A percentile compares a stretch with the other conserved stretches of the same genome.
Evolutionary conservation across 78 protist species (phyloP).

Genomic region (Pigoraptor vietnamica): DNA sequence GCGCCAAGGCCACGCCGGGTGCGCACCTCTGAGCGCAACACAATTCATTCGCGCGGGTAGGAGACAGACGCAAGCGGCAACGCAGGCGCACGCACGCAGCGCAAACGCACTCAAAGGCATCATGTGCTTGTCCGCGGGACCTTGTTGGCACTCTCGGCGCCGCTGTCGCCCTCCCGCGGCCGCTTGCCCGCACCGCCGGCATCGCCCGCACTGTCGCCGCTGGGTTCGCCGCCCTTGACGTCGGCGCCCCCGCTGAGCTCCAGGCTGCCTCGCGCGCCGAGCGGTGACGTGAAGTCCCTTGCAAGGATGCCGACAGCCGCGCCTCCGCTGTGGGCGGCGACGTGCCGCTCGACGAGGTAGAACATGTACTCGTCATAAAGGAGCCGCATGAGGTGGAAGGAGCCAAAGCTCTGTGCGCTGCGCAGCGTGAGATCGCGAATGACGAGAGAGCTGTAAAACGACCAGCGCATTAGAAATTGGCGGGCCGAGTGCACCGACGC

Average conservation of each 20-base stretch:
- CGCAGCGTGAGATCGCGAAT: slow-evolving; percentile 42
- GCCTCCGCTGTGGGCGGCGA: background rate
- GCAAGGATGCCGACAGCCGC: background rate
- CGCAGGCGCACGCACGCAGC: background rate
- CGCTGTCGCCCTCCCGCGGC: no score
- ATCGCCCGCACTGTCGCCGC: no score
- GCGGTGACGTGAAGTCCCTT: background rate
- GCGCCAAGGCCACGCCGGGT: no score
- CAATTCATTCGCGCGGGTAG: no score
- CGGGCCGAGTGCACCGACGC: background rate
- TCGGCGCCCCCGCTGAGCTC: no score
- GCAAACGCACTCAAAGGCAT: background rate
- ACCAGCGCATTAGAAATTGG: slow-evolving; percentile 27
- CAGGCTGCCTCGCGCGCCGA: no score
- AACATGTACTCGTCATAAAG: slow-evolving; percentile 28
- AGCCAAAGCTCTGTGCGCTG: slow-evolving; percentile 27
- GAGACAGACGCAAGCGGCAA: background rate
- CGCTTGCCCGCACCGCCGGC: no score
- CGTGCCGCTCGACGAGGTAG: slow-evolving; percentile 23
- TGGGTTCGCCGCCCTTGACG: no score
- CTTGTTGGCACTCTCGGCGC: no score
- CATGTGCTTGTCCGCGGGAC: background rate
- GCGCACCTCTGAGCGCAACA: no score
- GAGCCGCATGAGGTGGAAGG: slow-evolving; percentile 35
- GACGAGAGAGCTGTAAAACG: slow-evolving; percentile 26